Conservation (phyloP, 345 rosid genomes). For the Jatropha curcas region DNA sequence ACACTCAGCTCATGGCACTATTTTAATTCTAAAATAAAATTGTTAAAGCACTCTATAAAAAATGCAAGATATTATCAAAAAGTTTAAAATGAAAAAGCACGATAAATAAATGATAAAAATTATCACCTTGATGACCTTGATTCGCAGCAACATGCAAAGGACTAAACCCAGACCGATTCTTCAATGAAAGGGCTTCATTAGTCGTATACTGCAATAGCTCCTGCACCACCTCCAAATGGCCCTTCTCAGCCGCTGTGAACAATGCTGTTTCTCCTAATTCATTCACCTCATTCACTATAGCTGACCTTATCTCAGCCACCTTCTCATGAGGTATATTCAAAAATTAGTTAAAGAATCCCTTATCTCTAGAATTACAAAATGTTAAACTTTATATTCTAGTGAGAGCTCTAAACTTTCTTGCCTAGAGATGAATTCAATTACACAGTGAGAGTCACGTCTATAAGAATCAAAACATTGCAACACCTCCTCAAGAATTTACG, state of each 20-base stretch:
- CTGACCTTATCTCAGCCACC: slow-evolving; percentile 69
- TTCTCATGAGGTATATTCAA: slow-evolving; percentile 5
- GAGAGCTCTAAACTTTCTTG: too few species aligned
- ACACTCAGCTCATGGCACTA: background rate
- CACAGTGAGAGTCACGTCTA: too few species aligned
- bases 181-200: slow-evolving; percentile 58
- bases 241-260: slow-evolving; percentile 81
- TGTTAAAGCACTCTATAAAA: background rate
- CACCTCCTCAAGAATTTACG: too few species aligned
- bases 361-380: background rate
- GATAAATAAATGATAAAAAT: background rate
- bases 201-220: slow-evolving; percentile 64
- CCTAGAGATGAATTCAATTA: too few species aligned
- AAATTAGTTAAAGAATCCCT: slow-evolving; percentile 1
- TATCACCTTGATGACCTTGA: slow-evolving; percentile 78
- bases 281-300: slow-evolving; percentile 85
- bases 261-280: slow-evolving; percentile 93
- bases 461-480: too few species aligned
- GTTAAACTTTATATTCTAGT: too few species aligned
- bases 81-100: background rate
- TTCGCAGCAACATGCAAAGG: slow-evolving; percentile 82
- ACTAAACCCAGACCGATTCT: slow-evolving; percentile 67
- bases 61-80: too few species aligned
- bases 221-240: slow-evolving; percentile 71
- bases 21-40: background rate